phyloP scores from a whole-genome alignment of 2,329 filamentous ascomycete genomes.

The Sporothrix inflata region DNA sequence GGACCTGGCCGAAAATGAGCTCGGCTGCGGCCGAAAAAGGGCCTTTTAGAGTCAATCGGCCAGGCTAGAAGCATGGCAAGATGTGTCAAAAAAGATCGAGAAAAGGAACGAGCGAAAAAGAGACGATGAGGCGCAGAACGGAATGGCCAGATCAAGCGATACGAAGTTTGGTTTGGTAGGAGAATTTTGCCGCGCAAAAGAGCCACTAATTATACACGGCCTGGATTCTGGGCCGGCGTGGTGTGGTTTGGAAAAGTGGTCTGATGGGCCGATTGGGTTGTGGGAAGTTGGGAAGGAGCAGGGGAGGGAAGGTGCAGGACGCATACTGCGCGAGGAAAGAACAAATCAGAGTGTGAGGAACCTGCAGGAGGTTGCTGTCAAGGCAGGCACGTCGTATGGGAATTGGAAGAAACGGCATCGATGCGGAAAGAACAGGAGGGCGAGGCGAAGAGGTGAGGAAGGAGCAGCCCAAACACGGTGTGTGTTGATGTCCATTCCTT shows the following conservation, averaged over 20 bases:
- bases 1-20: neutral
- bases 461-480: neutral
- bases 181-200: neutral
- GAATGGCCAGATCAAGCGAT: slow-evolving; percentile 6
- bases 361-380: neutral
- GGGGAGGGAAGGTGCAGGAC: neutral
- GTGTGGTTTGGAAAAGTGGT: slow-evolving; percentile 30
- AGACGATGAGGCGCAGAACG: neutral
- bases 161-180: neutral
- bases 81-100: neutral
- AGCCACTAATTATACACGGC: neutral
- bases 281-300: slow-evolving; percentile 5
- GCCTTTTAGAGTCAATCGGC: slow-evolving; percentile 21
- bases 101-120: neutral
- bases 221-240: slow-evolving; percentile 19
- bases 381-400: slow-evolving; percentile 1
- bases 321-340: neutral
- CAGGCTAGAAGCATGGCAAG: neutral
- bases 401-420: neutral
- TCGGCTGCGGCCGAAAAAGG: slow-evolving; percentile 26
- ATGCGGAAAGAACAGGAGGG: slow-evolving; percentile 4
- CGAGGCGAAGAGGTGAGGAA: neutral
- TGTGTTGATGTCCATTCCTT: neutral
- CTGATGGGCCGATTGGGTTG: slow-evolving; percentile 31
- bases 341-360: slow-evolving; percentile 1